These are phyloP conservation scores for Firmiana major DNA, from an alignment of 345 rosid genomes.

Conservation along the genomic window DNA sequence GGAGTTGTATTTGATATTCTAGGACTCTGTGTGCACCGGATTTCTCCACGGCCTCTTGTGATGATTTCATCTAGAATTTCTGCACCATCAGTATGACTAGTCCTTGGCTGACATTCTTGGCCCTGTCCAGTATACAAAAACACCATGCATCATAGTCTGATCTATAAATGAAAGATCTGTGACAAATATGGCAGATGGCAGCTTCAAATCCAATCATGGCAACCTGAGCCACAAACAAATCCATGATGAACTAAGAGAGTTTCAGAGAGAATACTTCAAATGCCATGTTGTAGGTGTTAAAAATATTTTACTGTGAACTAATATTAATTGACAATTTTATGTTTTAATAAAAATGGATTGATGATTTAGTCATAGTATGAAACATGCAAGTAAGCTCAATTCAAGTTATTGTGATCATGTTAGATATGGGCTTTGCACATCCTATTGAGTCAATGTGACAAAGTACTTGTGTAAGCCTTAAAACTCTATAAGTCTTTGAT, in stretches of 20 bases:
- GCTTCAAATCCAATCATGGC: not conserved
- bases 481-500: too few relatives aligned
- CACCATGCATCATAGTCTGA: not conserved
- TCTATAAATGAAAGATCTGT: not conserved
- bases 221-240: not conserved
- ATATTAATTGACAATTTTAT: too few relatives aligned
- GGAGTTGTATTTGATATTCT: constrained; percentile 50
- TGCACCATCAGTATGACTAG: constrained; percentile 30
- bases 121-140: constrained; percentile 36
- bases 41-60: constrained; percentile 74
- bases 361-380: too few relatives aligned
- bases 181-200: not conserved
- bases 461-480: too few relatives aligned
- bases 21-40: constrained; percentile 45
- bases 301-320: too few relatives aligned
- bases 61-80: constrained; percentile 67
- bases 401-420: too few relatives aligned
- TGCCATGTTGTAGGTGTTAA: constrained; percentile 54
- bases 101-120: constrained; percentile 35
- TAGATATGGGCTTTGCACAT: too few relatives aligned
- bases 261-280: constrained; percentile 45
- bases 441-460: too few relatives aligned
- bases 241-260: constrained; percentile 3
- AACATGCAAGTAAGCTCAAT: too few relatives aligned
- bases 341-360: too few relatives aligned